Evolutionary conservation across 192 early-diverging fungal genomes (phyloP), one percentile per base, ranked within the genome.

Genomic region (Backusella sp.): DNA sequence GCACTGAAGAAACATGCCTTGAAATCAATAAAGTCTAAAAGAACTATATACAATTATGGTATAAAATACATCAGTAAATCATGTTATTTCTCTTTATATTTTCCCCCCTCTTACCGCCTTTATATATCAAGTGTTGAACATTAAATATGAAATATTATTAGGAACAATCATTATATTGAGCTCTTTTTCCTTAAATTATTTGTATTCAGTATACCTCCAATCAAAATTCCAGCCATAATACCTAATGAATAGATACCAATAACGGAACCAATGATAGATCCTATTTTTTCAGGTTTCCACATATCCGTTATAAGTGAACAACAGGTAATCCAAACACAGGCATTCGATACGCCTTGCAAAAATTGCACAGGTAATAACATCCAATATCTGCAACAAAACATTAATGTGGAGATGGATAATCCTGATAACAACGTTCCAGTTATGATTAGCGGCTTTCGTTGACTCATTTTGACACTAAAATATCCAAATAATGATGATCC

Each of bases 261-360:
- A 41, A 69, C 34, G 23, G 21, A 69, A 23, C 68, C 68, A 69
- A 69, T 23, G 9, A 69, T 69, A 14, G 35, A 69, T 4, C 68
- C 68, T 21, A 26, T 21, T 19, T 69, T 69, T 26, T 37, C 37
- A 69, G 37, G 9, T 14, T 35, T 35, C 68, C 68, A 26, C 23
- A 69, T 69, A 39, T 69, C 68, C 9, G 12, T 17, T 39, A 69
- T n/a, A 69, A 69, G 68, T 37, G 68, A 35, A 37, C 17, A 69
- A n/a, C 68, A 41, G n/a, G 36, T 69, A 4, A 36, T 39, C 68
- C 68, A 69, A 39, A 41, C 26, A 69, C 34, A 41, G 8, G 68
- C 68, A 36, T 69, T 69, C 2, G 68, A 69, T 69, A 12, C 34
- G n/a, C 68, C 68, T 37, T 69, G 68, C 21, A 69, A 69, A 21